Conservation (phyloP, 805 yeast genomes). For the Suhomyces sp. region DNA sequence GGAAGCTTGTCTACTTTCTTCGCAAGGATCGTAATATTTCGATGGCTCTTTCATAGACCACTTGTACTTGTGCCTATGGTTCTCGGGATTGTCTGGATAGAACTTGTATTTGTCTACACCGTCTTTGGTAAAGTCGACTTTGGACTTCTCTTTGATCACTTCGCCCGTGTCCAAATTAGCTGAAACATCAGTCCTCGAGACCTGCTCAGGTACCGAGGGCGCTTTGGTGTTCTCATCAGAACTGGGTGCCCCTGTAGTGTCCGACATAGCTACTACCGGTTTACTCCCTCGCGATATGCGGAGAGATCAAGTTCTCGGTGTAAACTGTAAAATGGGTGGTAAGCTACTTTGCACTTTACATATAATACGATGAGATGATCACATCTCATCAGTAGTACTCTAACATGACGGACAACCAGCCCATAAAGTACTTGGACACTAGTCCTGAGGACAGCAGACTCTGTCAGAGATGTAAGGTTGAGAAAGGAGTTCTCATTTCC, state of each 20-base stretch:
- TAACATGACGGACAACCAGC: conserved; percentile 5
- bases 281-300: background rate
- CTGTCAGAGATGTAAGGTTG: conserved; percentile 52
- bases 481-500: conserved; percentile 42
- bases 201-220: background rate
- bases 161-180: conserved; percentile 17
- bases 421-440: conserved; percentile 13
- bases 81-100: conserved; percentile 87
- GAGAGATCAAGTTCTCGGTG: background rate
- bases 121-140: conserved; percentile 58
- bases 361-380: background rate
- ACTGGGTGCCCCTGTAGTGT: background rate
- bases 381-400: background rate
- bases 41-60: conserved; percentile 78
- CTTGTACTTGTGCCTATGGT: conserved; percentile 60
- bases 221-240: background rate
- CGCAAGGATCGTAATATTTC: conserved; percentile 89
- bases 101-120: conserved; percentile 53
- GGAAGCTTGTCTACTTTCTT: conserved; percentile 84
- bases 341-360: background rate
- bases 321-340: background rate
- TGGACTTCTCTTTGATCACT: conserved; percentile 32
- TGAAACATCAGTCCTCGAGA: background rate
- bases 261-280: background rate
- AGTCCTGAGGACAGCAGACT: conserved; percentile 10